Base-by-base conservation (phyloP, 2,329 filamentous ascomycete species). In the Thermoascus crustaceus region DNA sequence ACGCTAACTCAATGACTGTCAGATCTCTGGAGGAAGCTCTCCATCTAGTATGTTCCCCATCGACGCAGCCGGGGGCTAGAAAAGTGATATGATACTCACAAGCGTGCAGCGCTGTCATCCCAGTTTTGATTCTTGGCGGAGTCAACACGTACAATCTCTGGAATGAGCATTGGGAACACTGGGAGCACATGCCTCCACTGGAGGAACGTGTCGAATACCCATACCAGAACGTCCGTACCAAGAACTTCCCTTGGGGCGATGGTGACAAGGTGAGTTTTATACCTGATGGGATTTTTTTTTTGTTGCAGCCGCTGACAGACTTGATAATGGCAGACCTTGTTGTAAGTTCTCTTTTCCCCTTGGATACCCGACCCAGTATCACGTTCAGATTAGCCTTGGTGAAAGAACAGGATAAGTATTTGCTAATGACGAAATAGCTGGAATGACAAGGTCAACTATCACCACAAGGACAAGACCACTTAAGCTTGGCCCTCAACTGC, bases 81-180 rank as follows among this genome's bases (percentile, higher is more conserved):
- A 23, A 17, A 5, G 32, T n/a, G 13, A 32, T 20, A 23, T 16
- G 13, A 38, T 45, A 40, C 42, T 49, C 21, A 53, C 39, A 34
- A 30, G 6, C 32, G 27, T 39, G 53, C 60, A 94, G 88, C 66
- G 80, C 73, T 57, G 78, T 84, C 48, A 68, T 82, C 47, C 88
- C 89, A 38, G 72, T 67, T 61, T 71, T 96, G 39, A 67, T 81
- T 49, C 69, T 87, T 48, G 80, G 82, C 41, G 63, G 68, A 49
- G 70, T 80, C 67, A 98, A 98, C 65, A 88, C 88, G 54, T 94
- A 83, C 64, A 79, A 80, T 59, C 79, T 94, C 45, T 98, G 87
- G 86, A 80, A 77, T 55, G 85, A 93, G 71, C 91, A 98, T 69
- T 96, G 89, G 89, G 85, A 93, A 69, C 91, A 98, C 75, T 86